Conservation (phyloP, 176 grass and related monocot genomes). For the Hyparrhenia diplandra region DNA sequence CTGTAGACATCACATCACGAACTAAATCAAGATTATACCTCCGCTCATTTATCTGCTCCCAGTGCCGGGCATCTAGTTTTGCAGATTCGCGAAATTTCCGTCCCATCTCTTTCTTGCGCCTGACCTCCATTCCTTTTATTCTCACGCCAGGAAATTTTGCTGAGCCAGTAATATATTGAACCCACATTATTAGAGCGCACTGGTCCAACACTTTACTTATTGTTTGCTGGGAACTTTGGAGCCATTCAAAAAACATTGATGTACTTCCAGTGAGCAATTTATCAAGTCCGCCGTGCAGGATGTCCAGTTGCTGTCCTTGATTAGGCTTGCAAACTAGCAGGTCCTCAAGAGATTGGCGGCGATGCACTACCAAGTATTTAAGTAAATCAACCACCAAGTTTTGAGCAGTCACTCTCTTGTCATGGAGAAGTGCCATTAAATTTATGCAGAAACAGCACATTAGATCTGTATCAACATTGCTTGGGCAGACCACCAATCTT, state of each 20-base stretch:
- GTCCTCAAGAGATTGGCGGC: slow-evolving; percentile 78
- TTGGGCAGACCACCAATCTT: slow-evolving; percentile 87
- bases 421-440: slow-evolving; percentile 81
- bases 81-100: slow-evolving; percentile 69
- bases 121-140: slow-evolving; percentile 96
- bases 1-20: slow-evolving; percentile 91
- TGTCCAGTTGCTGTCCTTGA: slow-evolving; percentile 68
- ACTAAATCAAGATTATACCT: slow-evolving; percentile 77
- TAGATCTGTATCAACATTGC: slow-evolving; percentile 88
- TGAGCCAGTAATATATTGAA: slow-evolving; percentile 80
- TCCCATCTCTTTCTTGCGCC: slow-evolving; percentile 93
- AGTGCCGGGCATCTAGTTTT: slow-evolving; percentile 72
- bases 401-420: slow-evolving; percentile 78
- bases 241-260: slow-evolving; percentile 85
- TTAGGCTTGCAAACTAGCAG: slow-evolving; percentile 78
- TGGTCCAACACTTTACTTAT: slow-evolving; percentile 89
- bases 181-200: slow-evolving; percentile 91
- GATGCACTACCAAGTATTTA: slow-evolving; percentile 89
- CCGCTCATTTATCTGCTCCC: slow-evolving; percentile 85
- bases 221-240: slow-evolving; percentile 66
- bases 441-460: slow-evolving; percentile 92
- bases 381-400: slow-evolving; percentile 78
- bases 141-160: slow-evolving; percentile 96
- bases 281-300: slow-evolving; percentile 88
- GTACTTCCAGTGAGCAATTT: slow-evolving; percentile 77